These are phyloP conservation scores for Flammula alnicola DNA, from an alignment of 1,284 basidiomycete species.

Conservation along the genomic window DNA sequence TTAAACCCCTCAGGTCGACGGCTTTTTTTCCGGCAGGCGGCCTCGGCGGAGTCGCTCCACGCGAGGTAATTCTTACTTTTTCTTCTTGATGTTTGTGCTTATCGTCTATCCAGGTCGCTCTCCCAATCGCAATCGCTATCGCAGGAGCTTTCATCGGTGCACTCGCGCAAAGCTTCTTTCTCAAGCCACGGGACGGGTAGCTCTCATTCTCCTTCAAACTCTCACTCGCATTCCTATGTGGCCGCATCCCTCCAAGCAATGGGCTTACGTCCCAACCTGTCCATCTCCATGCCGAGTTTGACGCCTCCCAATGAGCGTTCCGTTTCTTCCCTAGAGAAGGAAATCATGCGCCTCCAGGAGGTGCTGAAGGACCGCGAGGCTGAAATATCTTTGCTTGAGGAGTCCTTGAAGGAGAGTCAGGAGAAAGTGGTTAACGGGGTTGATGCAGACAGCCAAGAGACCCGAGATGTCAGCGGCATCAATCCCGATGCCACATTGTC, in stretches of 20 bases:
- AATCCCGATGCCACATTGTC: conserved; percentile 49
- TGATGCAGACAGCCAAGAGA: conserved; percentile 22
- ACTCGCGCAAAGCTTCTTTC: conserved; percentile 79
- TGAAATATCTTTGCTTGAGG: conserved; percentile 82
- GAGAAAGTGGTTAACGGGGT: conserved; percentile 21
- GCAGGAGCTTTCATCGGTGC: conserved; percentile 93
- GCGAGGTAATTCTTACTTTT: conserved; percentile 57
- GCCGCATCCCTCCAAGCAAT: conserved; percentile 42
- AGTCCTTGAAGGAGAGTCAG: conserved; percentile 60
- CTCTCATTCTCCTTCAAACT: conserved; percentile 58
- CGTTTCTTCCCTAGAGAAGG: conserved; percentile 85
- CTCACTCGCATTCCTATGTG: conserved; percentile 53
- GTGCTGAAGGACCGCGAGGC: conserved; percentile 87
- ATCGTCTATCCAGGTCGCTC: conserved; percentile 61
- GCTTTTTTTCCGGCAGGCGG: conserved; percentile 85
- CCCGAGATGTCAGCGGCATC: conserved; percentile 28
- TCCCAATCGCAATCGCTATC: conserved; percentile 91
- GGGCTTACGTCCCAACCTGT: conserved; percentile 60
- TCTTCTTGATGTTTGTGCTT: conserved; percentile 13
- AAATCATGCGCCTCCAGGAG: conserved; percentile 90
- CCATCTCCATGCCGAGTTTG: conserved; percentile 55
- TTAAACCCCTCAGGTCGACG: conserved; percentile 56
- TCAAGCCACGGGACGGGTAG: conserved; percentile 74
- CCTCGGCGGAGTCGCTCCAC: conserved; percentile 83
- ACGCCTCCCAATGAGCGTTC: conserved; percentile 64